Base-by-base conservation (phyloP, 805 yeast genomes). In the Wickerhamiella occidentalis region DNA sequence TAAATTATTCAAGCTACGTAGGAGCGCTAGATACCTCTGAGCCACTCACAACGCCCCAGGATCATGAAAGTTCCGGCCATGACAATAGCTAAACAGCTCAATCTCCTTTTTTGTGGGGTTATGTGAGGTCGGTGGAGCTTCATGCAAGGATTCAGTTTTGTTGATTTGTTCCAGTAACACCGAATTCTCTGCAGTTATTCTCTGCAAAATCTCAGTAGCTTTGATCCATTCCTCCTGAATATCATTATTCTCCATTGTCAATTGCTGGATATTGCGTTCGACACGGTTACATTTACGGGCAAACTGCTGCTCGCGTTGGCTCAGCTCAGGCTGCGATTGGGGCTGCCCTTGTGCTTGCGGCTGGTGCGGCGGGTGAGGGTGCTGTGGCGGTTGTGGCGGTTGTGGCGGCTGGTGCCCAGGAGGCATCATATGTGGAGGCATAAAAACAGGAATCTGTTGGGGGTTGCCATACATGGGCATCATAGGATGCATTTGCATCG, bases 151-250 rank as follows among this genome's bases (percentile, higher is more conserved):
- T 12, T 43, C 48, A 6, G 25, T 29, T 23, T 29, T 28, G 29
- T 29, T 28, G 29, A 45, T 45, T 21, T 36, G 26, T 12, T 22
- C 43, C 37, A 45, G 35, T 3, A 45, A 36, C 26, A 18, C 15
- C 3, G 48, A 26, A 18, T 45, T 45, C 22, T 45, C 48, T 12
- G 40, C 25, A 11, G 48, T 37, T n/a, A 45, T 23, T 18, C 43
- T 30, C 28, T 25, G 33, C 21, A 45, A 37, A 12, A 45, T 26
- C 22, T 45, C 43, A 23, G 37, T 19, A 13, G 41, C 48, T 21
- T 21, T 17, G 19, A 45, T 19, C 33, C 30, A 37, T 6, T 45
- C 48, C 21, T 25, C 43, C 37, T 45, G 37, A 5, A 28, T 18
- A 6, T 45, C 48, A n/a, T 23, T 22, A 12, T 23, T 45, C 18